Evolutionary conservation across 306 rosid genomes (phyloP).

Genomic region (Boehmeria nivea): DNA sequence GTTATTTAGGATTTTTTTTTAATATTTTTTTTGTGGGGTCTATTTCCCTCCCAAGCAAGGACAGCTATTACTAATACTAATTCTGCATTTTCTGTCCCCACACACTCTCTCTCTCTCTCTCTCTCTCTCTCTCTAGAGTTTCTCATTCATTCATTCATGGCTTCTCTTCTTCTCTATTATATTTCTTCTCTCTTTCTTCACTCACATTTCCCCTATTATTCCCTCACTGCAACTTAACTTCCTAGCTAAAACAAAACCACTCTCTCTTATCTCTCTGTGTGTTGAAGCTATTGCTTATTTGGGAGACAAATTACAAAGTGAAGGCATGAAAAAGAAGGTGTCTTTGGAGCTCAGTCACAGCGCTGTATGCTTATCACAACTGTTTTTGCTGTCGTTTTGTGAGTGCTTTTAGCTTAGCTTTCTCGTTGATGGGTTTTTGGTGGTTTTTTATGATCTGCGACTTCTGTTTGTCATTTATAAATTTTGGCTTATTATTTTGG

Average conservation of each 20-base stretch:
- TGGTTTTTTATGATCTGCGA: slow-evolving; percentile 30
- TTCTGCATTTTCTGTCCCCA: slow-evolving; percentile 54
- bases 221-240: slow-evolving; percentile 24
- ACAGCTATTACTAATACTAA: slow-evolving; percentile 59
- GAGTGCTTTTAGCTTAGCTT: slow-evolving; percentile 22
- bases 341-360: slow-evolving; percentile 20
- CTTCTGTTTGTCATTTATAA: not conserved
- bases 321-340: slow-evolving; percentile 37
- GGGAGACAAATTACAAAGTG: not conserved
- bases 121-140: slow-evolving; percentile 25
- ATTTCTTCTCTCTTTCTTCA: slow-evolving; percentile 5
- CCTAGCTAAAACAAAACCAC: not conserved
- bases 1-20: too few species aligned
- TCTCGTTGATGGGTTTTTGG: slow-evolving; percentile 8
- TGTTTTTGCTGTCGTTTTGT: slow-evolving; percentile 39
- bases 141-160: slow-evolving; percentile 16
- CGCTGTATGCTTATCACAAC: slow-evolving; percentile 13
- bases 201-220: slow-evolving; percentile 19
- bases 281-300: slow-evolving; percentile 12
- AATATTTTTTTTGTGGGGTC: slow-evolving; percentile 33
- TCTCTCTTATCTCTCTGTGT: too few species aligned
- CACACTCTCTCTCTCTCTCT: too few species aligned
- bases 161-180: slow-evolving; percentile 3
- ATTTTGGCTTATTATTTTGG: not conserved
- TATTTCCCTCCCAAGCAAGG: slow-evolving; percentile 18